A percentile compares a stretch with the other conserved stretches of the same genome.
These are phyloP conservation scores for Megacollybia marginata DNA, from an alignment of 768 basidiomycete genomes.

Conservation along the genomic window DNA sequence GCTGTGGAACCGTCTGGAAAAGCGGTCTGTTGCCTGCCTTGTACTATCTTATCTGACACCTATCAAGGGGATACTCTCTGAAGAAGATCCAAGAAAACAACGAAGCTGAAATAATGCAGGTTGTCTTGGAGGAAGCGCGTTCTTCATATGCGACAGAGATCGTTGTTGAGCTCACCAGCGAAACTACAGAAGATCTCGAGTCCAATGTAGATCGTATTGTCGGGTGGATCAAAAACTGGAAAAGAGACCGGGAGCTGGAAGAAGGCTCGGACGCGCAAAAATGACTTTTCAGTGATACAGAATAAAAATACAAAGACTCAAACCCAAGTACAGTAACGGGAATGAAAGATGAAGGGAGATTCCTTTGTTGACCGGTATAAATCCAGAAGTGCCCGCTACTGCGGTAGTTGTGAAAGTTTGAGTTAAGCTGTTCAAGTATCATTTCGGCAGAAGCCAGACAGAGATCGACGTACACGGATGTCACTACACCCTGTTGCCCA, in stretches of 20 bases:
- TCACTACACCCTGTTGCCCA: slow-evolving; percentile 12
- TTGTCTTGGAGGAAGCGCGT: slow-evolving; percentile 82
- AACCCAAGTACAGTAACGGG: neutral
- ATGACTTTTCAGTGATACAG: neutral
- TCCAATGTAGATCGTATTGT: slow-evolving; percentile 81
- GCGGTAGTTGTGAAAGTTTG: slow-evolving; percentile 7
- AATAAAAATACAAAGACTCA: neutral
- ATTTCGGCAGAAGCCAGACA: neutral
- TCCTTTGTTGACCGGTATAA: slow-evolving; percentile 14
- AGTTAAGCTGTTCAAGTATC: slow-evolving; percentile 4
- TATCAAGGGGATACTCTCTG: slow-evolving; percentile 66
- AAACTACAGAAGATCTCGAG: slow-evolving; percentile 73
- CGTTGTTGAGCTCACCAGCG: slow-evolving; percentile 78
- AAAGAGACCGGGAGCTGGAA: slow-evolving; percentile 21
- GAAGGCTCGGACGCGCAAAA: neutral
- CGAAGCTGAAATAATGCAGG: slow-evolving; percentile 96
- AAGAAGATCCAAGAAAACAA: slow-evolving; percentile 99
- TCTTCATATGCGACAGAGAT: slow-evolving; percentile 82
- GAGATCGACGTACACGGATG: slow-evolving; percentile 12
- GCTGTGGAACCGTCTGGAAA: slow-evolving; percentile 88
- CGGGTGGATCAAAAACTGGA: slow-evolving; percentile 83
- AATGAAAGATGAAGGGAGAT: neutral
- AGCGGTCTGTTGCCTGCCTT: slow-evolving; percentile 46
- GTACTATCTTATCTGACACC: neutral
- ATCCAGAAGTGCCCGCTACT: slow-evolving; percentile 10